phyloP scores from a whole-genome alignment of 768 basidiomycete species.

The Phallus indusiatus region DNA sequence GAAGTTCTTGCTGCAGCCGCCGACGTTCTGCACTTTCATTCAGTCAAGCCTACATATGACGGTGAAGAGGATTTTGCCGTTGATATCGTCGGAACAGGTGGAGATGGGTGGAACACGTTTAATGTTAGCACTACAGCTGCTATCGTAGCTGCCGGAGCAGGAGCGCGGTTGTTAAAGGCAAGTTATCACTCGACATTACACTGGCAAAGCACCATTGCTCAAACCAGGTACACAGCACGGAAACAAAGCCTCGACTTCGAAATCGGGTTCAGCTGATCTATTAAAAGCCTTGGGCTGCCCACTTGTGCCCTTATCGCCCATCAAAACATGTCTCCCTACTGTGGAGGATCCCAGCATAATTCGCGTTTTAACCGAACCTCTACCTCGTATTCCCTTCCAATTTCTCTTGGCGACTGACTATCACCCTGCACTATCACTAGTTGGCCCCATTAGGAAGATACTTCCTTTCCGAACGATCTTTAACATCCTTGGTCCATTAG shows the following conservation, averaged over 20 bases:
- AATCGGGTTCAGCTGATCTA: slow-evolving; percentile 90
- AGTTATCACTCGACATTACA: neutral
- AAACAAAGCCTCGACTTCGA: slow-evolving; percentile 82
- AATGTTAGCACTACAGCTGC: slow-evolving; percentile 95
- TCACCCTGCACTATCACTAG: slow-evolving; percentile 73
- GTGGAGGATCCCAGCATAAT: slow-evolving; percentile 9
- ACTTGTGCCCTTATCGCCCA: slow-evolving; percentile 56
- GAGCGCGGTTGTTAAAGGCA: slow-evolving; percentile 87
- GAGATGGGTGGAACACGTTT: slow-evolving; percentile 93
- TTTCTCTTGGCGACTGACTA: slow-evolving; percentile 94
- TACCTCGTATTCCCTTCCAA: slow-evolving; percentile 69
- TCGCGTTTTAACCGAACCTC: slow-evolving; percentile 20
- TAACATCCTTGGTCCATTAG: slow-evolving; percentile 88
- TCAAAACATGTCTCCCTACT: slow-evolving; percentile 35
- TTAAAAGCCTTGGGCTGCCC: slow-evolving; percentile 74
- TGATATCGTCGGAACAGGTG: slow-evolving; percentile 89
- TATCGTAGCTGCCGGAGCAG: slow-evolving; percentile 90
- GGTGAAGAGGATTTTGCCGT: slow-evolving; percentile 38
- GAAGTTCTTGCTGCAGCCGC: slow-evolving; percentile 77
- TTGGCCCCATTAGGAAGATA: slow-evolving; percentile 76
- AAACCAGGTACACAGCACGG: slow-evolving; percentile 56
- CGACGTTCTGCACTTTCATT: slow-evolving; percentile 56
- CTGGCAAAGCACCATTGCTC: neutral
- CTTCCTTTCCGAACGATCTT: slow-evolving; percentile 96
- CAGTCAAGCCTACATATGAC: slow-evolving; percentile 53